Base-by-base conservation (phyloP, 2,329 filamentous ascomycete genomes). In the Raffaelea arxii region DNA sequence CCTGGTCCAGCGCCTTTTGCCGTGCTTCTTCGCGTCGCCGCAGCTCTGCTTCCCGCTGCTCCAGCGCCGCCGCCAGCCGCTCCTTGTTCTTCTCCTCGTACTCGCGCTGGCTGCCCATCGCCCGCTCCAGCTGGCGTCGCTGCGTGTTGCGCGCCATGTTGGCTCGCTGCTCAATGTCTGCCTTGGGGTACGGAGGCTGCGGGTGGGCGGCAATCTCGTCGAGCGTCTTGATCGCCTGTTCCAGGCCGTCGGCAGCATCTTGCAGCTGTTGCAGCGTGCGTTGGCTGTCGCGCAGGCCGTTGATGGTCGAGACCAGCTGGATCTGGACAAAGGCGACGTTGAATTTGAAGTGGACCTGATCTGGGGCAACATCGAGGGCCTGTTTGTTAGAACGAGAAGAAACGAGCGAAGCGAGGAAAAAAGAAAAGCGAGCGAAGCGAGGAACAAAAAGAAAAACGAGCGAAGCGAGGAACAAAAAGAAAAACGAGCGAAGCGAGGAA, bases 301-400 rank as follows among this genome's bases (percentile, higher is more conserved):
- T 83, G 46, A 96, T 80, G 25, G 85, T 78, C 40, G 84, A 84
- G 19, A 91, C 91, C 46, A 97, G 81, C 62, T 96, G 90, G 52
- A 95, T 94, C 61, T 97, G 92, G 24, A 97, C 87, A 59, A 96
- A 98, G 1, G 92, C 92, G 24, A 98, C 86, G 59, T 98, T 98
- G 75, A 98, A 98, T 62, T 92, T 88, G 64, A 92, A 87, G 64
- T 95, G 88, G 25, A 90, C 75, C 57, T 94, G 87, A 4, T 92
- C 85, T 0, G 89, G 86, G 1, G 86, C 81, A 46, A 85, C 77
- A 46, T 80, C 77, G 18, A 94, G 77, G 23, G 91, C 88, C 77
- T 84, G 6, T 19, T 21, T 21, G 25, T 25, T 18, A 39, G 37
- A 12, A 21, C 5, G 19, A 4, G 12, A 7, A 6, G 4, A 42